phyloP scores from a whole-genome alignment of 306 rosid species.

The Trifolium dubium region DNA sequence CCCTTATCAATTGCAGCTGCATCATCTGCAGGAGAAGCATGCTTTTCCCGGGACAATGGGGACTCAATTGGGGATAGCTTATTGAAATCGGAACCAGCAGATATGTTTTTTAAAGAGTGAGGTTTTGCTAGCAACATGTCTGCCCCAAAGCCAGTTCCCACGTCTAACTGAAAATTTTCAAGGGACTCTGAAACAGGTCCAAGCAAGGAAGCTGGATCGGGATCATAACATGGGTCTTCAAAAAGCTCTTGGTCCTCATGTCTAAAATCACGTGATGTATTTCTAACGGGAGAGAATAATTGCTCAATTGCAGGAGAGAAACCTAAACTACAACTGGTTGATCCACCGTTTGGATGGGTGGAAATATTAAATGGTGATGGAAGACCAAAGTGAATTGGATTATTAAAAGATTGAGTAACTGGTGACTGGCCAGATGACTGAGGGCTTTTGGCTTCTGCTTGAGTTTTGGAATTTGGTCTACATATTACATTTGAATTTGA shows the following conservation, averaged over 20 bases:
- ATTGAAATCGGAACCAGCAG: slow-evolving; percentile 68
- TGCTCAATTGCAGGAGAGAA: slow-evolving; percentile 86
- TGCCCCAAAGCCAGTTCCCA: slow-evolving; percentile 64
- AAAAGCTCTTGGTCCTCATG: slow-evolving; percentile 85
- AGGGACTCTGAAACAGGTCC: slow-evolving; percentile 99
- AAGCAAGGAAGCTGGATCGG: slow-evolving; percentile 81
- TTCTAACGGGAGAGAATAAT: slow-evolving; percentile 64
- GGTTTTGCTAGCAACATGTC: slow-evolving; percentile 64
- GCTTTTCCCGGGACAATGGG: slow-evolving; percentile 88
- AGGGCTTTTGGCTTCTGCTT: slow-evolving; percentile 64
- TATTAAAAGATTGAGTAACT: slow-evolving; percentile 68
- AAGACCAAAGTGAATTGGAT: slow-evolving; percentile 88
- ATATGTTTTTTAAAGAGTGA: slow-evolving; percentile 57
- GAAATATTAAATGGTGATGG: slow-evolving; percentile 82
- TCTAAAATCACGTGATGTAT: slow-evolving; percentile 59
- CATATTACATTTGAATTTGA: slow-evolving; percentile 79
- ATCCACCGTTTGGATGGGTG: slow-evolving; percentile 56
- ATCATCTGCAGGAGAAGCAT: slow-evolving; percentile 57
- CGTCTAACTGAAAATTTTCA: slow-evolving; percentile 83
- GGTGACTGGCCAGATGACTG: slow-evolving; percentile 59
- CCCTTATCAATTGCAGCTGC: slow-evolving; percentile 65
- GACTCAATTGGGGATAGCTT: slow-evolving; percentile 96
- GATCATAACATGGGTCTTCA: slow-evolving; percentile 95
- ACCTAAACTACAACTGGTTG: slow-evolving; percentile 73
- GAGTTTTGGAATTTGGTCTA: slow-evolving; percentile 78